Evolutionary conservation across 2,329 filamentous ascomycete species (phyloP), one percentile per base, ranked within the genome.

Genomic region (Neoascochyta sp.): DNA sequence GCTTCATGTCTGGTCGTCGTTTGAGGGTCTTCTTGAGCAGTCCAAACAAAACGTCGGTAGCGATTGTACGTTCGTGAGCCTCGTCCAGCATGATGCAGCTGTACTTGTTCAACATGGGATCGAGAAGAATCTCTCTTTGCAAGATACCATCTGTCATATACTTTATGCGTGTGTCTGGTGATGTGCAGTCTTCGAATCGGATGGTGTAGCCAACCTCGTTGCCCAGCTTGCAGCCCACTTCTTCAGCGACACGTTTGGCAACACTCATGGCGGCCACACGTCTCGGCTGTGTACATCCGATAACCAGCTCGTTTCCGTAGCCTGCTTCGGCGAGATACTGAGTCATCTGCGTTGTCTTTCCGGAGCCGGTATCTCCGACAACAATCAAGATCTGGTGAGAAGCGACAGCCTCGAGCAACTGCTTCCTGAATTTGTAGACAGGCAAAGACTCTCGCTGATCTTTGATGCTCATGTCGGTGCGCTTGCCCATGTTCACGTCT

Each of bases 61-160:
- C 87, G 40, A 98, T 81, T 0, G 92, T 98, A 63, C 93, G 80
- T 67, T 98, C 92, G 79, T 98, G 92, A 32, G 93, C 92, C 65
- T 98, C 92, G 64, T 98, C 92, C 41, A 98, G 82, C 65, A 98
- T 96, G 60, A 98, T 96, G 54, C 86, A 93, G 71, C 87, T 92
- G 69, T 98, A 98, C 32, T 89, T 84, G 28, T 77, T 82, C 67
- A 98, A 78, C 50, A 93, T 78, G 57, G 89, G 86, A 63, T 98
- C 92, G 65, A 95, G 82, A 81, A 98, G 94, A 34, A 92, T 89
- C 67, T 98, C 92, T 56, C 92, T 75, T 56, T 96, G 74, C 54
- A 98, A 80, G 83, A 98, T 96, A 78, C 93, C 93, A 59, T 98
- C 92, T 24, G 93, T 98, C 92, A 98, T 98, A 73, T 98, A 98